phyloP scores from a whole-genome alignment of 768 basidiomycete species.

The Terana coerulea region DNA sequence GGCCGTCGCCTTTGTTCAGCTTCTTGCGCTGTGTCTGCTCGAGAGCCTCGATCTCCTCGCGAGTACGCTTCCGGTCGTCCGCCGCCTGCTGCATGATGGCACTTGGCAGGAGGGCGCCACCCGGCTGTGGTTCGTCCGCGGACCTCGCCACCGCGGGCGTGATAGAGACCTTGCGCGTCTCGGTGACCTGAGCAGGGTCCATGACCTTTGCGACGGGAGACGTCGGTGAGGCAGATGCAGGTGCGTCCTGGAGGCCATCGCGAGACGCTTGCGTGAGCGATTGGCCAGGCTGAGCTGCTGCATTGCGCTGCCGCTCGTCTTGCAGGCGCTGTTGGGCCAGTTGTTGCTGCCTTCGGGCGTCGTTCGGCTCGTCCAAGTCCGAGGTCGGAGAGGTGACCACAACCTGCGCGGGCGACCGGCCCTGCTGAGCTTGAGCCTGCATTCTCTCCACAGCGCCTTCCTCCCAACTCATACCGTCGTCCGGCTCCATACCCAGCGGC shows the following conservation, averaged over 20 bases:
- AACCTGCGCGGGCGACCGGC: not conserved
- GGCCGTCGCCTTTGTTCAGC: conserved; percentile 24
- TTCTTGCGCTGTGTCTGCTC: conserved; percentile 49
- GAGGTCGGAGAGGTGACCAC: not conserved
- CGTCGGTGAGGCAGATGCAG: conserved; percentile 25
- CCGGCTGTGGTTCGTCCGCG: conserved; percentile 26
- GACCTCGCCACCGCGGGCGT: conserved; percentile 77
- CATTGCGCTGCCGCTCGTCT: conserved; percentile 25
- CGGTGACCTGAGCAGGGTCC: conserved; percentile 67
- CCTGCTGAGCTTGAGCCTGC: conserved; percentile 17
- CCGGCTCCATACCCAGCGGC: conserved; percentile 49
- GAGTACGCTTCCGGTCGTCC: conserved; percentile 48
- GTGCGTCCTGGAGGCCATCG: conserved; percentile 40
- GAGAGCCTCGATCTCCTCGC: conserved; percentile 44
- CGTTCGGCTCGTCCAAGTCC: not conserved
- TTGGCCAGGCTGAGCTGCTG: conserved; percentile 26
- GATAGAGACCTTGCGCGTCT: conserved; percentile 72
- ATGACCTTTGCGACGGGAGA: conserved; percentile 32
- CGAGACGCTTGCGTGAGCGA: conserved; percentile 44
- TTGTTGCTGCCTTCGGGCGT: conserved; percentile 14
- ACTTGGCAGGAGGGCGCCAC: conserved; percentile 34
- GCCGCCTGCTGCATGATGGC: conserved; percentile 43
- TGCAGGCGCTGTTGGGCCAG: conserved; percentile 14
- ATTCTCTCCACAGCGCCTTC: conserved; percentile 55
- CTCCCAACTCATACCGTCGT: conserved; percentile 90